Conservation (phyloP, 352 stramenopile genomes). For the Phytophthora rubi region DNA sequence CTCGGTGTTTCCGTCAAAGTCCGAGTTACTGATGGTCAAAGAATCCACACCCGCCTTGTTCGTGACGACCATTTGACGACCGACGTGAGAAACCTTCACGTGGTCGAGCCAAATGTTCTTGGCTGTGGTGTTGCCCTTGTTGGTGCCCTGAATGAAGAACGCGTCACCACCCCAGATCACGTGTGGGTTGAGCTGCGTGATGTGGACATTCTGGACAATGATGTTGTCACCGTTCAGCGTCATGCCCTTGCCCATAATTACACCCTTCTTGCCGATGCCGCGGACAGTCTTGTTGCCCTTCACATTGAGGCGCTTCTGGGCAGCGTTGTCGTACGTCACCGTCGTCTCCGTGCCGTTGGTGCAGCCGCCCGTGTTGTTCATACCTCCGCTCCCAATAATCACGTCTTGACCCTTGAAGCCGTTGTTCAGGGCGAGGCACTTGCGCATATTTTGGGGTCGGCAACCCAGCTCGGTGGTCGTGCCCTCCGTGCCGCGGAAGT, state of each 20-base stretch:
- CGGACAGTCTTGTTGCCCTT: constrained; percentile 51
- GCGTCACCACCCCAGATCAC: constrained; percentile 44
- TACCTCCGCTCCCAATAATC: constrained; percentile 46
- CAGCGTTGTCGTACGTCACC: constrained; percentile 33
- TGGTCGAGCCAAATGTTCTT: constrained; percentile 61
- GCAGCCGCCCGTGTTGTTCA: constrained; percentile 58
- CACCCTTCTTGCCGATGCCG: constrained; percentile 41
- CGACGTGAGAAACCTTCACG: constrained; percentile 47
- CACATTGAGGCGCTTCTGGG: constrained; percentile 38
- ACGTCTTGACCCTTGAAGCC: constrained; percentile 48
- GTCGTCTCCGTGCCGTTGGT: constrained; percentile 35
- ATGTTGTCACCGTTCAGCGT: constrained; percentile 47
- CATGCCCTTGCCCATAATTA: constrained; percentile 51
- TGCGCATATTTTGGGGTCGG: constrained; percentile 33
- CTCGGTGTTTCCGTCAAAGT: constrained; percentile 54
- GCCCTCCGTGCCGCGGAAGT: constrained; percentile 48
- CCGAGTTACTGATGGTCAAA: constrained; percentile 60
- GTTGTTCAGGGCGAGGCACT: constrained; percentile 47
- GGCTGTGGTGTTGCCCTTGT: constrained; percentile 25
- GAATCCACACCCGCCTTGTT: constrained; percentile 40
- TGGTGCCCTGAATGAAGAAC: constrained; percentile 35
- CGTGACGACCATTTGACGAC: constrained; percentile 51
- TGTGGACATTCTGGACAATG: constrained; percentile 59
- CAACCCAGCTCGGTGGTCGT: constrained; percentile 44
- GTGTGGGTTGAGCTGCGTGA: constrained; percentile 58